Evolutionary conservation across 768 basidiomycete genomes (phyloP).

Genomic region (Mycena kentingensis): DNA sequence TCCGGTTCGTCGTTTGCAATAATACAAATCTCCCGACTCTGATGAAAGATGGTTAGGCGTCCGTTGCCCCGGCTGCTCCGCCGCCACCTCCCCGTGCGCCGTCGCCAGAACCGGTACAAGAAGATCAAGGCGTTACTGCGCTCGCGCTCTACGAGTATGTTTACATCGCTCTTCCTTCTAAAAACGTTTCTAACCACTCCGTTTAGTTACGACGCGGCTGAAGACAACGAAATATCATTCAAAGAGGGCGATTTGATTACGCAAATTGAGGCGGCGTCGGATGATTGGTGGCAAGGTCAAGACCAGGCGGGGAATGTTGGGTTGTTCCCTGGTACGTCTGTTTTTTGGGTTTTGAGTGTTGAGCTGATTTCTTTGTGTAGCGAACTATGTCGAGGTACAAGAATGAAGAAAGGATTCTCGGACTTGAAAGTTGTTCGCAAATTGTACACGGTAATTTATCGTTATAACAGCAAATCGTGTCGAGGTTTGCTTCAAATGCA

Average conservation of each 20-base stretch:
- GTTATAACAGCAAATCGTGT: no score
- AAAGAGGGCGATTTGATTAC: conserved; percentile 78
- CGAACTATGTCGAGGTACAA: conserved; percentile 38
- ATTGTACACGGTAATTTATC: no score
- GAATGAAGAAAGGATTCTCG: no score
- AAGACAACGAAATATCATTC: conserved; percentile 91
- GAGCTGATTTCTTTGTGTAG: conserved; percentile 16
- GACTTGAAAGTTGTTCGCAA: no score
- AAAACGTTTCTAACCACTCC: conserved; percentile 2
- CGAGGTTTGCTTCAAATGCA: no score
- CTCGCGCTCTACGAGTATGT: conserved; percentile 74
- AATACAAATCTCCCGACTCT: neutral
- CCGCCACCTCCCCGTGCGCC: conserved; percentile 51
- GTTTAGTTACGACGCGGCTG: conserved; percentile 80
- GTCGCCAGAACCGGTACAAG: conserved; percentile 45
- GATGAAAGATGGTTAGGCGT: conserved; percentile 15
- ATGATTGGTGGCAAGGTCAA: conserved; percentile 89
- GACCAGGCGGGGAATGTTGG: conserved; percentile 58
- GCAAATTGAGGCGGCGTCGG: conserved; percentile 76
- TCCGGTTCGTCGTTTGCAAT: conserved; percentile 36
- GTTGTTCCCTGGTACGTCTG: conserved; percentile 74
- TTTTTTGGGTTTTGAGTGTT: neutral
- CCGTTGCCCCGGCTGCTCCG: conserved; percentile 45
- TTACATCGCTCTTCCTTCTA: neutral
- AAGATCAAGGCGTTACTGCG: conserved; percentile 62